phyloP scores from a whole-genome alignment of 2,329 filamentous ascomycete species.

The Microcera coccophila region DNA sequence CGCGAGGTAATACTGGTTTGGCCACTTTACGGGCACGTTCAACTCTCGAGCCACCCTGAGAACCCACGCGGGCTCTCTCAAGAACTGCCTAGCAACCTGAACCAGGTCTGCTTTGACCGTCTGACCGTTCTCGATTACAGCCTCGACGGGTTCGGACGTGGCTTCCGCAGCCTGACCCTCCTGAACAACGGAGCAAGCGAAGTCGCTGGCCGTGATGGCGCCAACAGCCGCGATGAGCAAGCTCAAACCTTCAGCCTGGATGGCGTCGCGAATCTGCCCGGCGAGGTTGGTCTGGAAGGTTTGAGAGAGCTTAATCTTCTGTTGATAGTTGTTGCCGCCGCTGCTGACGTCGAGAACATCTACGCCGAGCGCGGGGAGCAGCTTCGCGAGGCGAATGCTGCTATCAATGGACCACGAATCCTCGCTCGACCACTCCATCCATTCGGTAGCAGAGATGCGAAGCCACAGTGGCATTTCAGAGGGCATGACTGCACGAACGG shows the following conservation, averaged over 20 bases:
- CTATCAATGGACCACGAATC: slow-evolving; percentile 67
- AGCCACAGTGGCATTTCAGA: slow-evolving; percentile 53
- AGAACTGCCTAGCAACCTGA: slow-evolving; percentile 69
- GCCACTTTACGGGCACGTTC: slow-evolving; percentile 65
- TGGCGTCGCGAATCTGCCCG: slow-evolving; percentile 63
- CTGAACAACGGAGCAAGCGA: slow-evolving; percentile 59
- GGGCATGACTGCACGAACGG: slow-evolving; percentile 51
- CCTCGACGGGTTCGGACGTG: slow-evolving; percentile 31
- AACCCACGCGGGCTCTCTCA: slow-evolving; percentile 77
- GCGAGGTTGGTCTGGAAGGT: slow-evolving; percentile 75
- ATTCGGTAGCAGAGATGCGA: slow-evolving; percentile 60
- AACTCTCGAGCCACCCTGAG: slow-evolving; percentile 70
- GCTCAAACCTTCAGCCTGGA: slow-evolving; percentile 45
- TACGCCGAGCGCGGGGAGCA: slow-evolving; percentile 68
- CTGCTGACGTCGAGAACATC: slow-evolving; percentile 81
- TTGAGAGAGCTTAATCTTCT: slow-evolving; percentile 57
- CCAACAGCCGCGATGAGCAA: slow-evolving; percentile 74
- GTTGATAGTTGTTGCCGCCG: slow-evolving; percentile 63
- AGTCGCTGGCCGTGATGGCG: slow-evolving; percentile 63
- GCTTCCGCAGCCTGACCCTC: slow-evolving; percentile 27
- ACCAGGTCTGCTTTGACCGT: slow-evolving; percentile 62
- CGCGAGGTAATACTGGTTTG: slow-evolving; percentile 57
- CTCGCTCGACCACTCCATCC: slow-evolving; percentile 49
- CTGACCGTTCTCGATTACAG: slow-evolving; percentile 36
- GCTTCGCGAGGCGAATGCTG: slow-evolving; percentile 34